A percentile compares a stretch with the other conserved stretches of the same genome.
These are phyloP conservation scores for Senna siamea DNA, from an alignment of 306 rosid genomes.

Conservation along the genomic window DNA sequence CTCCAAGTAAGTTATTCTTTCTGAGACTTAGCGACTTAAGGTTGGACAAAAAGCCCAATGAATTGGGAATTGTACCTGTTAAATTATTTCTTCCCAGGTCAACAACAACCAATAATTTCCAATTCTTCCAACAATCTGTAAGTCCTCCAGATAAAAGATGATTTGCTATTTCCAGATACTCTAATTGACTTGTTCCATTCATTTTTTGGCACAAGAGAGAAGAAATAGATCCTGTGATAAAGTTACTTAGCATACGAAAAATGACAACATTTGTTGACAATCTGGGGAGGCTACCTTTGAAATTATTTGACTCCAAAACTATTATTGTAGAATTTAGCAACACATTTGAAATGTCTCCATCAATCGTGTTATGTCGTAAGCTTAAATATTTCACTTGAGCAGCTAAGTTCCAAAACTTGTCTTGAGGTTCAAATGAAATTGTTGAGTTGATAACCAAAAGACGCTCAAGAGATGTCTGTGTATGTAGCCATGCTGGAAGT, in stretches of 20 bases:
- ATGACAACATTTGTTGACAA: background rate
- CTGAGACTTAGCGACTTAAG: no score
- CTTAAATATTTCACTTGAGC: background rate
- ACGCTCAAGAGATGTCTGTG: background rate
- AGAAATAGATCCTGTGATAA: no score
- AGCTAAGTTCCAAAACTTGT: slow-evolving; percentile 37
- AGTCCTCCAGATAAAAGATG: slow-evolving; percentile 30
- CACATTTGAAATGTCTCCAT: slow-evolving; percentile 29
- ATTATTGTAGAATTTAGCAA: background rate
- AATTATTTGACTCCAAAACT: background rate
- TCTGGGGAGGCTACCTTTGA: slow-evolving; percentile 34
- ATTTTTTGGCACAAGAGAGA: background rate
- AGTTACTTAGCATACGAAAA: no score
- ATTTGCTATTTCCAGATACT: slow-evolving; percentile 7
- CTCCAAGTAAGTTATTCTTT: no score
- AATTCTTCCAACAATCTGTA: slow-evolving; percentile 29
- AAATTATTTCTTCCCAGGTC: no score
- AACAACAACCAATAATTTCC: no score
- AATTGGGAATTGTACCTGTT: no score
- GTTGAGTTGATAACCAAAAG: background rate
- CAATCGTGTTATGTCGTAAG: slow-evolving; percentile 19
- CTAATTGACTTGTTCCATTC: background rate
- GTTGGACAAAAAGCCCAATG: no score
- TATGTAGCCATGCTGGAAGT: slow-evolving; percentile 40
- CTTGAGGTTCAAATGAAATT: slow-evolving; percentile 23